A percentile compares a stretch with the other conserved stretches of the same genome.
Conservation (phyloP, 495 filamentous ascomycete species). For the Penicillium daleae region DNA sequence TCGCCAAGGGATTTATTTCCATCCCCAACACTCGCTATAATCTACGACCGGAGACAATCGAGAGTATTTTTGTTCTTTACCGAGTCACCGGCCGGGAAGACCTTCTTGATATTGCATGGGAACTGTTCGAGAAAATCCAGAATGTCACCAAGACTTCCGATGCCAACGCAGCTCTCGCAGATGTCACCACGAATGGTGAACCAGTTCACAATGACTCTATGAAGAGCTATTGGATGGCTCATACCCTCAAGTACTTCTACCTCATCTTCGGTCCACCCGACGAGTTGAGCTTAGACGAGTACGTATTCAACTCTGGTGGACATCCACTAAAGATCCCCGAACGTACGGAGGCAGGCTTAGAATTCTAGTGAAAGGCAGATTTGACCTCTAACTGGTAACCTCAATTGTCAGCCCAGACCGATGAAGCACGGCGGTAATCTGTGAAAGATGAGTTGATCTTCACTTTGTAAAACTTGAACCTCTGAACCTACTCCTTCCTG, state of each 20-base stretch:
- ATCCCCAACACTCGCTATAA: conserved; percentile 44
- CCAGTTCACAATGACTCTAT: conserved; percentile 42
- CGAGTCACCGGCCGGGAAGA: conserved; percentile 62
- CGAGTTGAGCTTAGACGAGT: conserved; percentile 69
- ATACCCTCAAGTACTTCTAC: conserved; percentile 77
- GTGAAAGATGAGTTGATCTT: neutral
- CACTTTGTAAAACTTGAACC: too few relatives aligned
- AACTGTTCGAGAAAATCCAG: conserved; percentile 61
- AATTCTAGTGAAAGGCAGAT: neutral
- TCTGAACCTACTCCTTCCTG: too few relatives aligned
- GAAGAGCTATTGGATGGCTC: conserved; percentile 63
- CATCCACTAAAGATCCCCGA: conserved; percentile 42
- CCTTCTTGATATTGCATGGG: conserved; percentile 63
- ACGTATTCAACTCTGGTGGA: conserved; percentile 64
- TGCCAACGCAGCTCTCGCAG: conserved; percentile 52
- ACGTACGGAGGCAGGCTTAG: neutral
- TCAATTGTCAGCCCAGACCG: neutral
- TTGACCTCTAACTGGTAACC: neutral
- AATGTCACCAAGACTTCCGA: conserved; percentile 51
- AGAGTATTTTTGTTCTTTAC: conserved; percentile 66
- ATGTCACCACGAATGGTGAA: conserved; percentile 38
- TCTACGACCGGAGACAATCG: conserved; percentile 59
- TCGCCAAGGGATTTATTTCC: conserved; percentile 40
- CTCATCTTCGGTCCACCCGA: conserved; percentile 63
- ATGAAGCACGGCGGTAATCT: neutral